These are phyloP conservation scores for Polygonum maritimum DNA, from an alignment of 148 eudicot genomes.

Conservation along the genomic window DNA sequence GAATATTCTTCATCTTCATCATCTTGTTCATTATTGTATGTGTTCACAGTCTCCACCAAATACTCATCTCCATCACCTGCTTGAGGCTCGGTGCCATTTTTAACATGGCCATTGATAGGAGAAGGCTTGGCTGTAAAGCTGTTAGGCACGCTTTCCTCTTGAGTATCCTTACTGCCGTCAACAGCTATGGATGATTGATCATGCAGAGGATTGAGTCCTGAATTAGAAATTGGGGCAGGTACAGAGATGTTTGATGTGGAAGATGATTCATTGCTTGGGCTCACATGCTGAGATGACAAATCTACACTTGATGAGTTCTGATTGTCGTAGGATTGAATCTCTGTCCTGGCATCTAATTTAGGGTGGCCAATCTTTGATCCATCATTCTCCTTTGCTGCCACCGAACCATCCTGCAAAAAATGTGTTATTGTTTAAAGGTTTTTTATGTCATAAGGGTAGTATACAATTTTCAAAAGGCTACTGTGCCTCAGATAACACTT, in stretches of 20 bases:
- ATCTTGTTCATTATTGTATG: conserved; percentile 19
- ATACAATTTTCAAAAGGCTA: background rate
- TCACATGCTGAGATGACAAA: conserved; percentile 8
- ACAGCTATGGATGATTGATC: conserved; percentile 16
- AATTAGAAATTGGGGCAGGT: conserved; percentile 17
- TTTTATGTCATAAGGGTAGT: background rate
- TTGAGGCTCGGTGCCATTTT: conserved; percentile 17
- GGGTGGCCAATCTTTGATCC: conserved; percentile 15
- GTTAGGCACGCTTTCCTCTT: conserved; percentile 17
- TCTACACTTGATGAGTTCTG: background rate
- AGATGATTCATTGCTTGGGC: conserved; percentile 18
- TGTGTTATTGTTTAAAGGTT: background rate
- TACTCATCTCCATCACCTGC: conserved; percentile 11
- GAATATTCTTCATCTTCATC: conserved; percentile 19
- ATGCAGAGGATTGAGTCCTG: conserved; percentile 18
- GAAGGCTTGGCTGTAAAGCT: conserved; percentile 4
- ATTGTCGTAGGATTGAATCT: conserved; percentile 13
- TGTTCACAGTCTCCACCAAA: conserved; percentile 3
- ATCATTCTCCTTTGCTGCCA: conserved; percentile 6
- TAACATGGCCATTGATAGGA: conserved; percentile 12
- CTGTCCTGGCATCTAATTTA: conserved; percentile 16
- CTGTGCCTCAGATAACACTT: background rate
- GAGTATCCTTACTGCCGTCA: conserved; percentile 17
- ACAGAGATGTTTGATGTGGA: conserved; percentile 19
- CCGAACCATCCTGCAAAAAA: conserved; percentile 5